phyloP scores from a whole-genome alignment of 352 stramenopile genomes.

The Phytophthora constricta region DNA sequence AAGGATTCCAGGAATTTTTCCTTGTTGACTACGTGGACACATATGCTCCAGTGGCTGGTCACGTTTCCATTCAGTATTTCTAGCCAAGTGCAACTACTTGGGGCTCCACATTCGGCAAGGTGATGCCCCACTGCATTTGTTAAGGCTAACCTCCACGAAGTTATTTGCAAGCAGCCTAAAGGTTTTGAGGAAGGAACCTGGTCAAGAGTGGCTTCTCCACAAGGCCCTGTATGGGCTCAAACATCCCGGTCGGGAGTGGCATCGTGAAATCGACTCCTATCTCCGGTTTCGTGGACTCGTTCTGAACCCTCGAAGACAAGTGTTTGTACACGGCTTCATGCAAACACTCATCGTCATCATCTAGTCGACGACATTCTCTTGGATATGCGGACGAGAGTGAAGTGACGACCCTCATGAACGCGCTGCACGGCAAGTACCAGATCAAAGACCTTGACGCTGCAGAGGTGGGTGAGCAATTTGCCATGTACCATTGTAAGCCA shows the following conservation, averaged over 20 bases:
- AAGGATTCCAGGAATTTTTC: too few species aligned
- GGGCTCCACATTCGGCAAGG: background rate
- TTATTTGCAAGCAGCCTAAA: background rate
- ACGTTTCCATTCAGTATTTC: background rate
- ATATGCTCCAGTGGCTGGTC: too few species aligned
- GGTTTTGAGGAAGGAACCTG: conserved; percentile 5
- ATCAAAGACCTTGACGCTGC: conserved; percentile 8
- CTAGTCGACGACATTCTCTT: conserved; percentile 3
- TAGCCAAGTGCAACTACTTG: background rate
- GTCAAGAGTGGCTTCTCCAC: background rate
- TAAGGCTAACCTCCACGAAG: conserved; percentile 7
- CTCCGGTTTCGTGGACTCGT: background rate
- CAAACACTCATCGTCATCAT: background rate
- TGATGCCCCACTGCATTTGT: conserved; percentile 3
- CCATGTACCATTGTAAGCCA: too few species aligned
- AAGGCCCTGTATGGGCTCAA: background rate
- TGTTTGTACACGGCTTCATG: background rate
- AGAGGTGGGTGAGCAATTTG: too few species aligned
- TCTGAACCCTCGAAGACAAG: background rate
- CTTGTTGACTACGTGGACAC: too few species aligned
- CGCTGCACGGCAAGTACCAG: background rate
- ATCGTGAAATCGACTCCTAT: background rate
- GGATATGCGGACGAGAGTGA: background rate
- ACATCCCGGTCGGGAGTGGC: background rate
- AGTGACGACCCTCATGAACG: background rate